Conservation (phyloP, 345 rosid genomes). For the Eucalyptus curtisii region DNA sequence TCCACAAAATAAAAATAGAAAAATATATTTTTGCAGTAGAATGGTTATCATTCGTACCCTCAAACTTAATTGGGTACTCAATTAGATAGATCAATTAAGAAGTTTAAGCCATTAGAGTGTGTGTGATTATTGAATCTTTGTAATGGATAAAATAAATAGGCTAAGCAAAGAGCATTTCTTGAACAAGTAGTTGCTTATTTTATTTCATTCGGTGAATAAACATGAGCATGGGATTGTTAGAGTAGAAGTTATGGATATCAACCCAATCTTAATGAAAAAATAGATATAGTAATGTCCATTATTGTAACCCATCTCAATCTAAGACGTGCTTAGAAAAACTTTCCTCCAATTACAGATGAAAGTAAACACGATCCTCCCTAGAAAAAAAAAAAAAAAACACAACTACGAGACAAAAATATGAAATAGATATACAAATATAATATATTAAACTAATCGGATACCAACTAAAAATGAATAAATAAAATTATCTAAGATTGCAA, state of each 20-base stretch:
- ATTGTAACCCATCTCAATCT: not conserved
- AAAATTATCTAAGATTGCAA: not conserved
- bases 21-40: rapidly evolving
- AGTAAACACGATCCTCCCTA: not conserved
- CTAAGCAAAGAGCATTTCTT: not conserved
- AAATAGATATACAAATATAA: not conserved
- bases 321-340: not conserved
- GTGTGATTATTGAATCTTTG: not conserved
- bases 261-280: not conserved
- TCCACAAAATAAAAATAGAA: too few relatives aligned
- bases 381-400: not conserved
- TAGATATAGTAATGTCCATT: not conserved
- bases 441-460: not conserved
- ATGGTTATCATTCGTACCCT: too few relatives aligned
- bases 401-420: not conserved
- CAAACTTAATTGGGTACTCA: too few relatives aligned
- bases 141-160: not conserved
- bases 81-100: too few relatives aligned
- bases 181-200: too few relatives aligned
- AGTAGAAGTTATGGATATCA: not conserved
- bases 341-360: not conserved
- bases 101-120: not conserved
- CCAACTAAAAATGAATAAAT: not conserved
- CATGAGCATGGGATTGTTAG: not conserved
- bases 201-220: too few relatives aligned